Base-by-base conservation (phyloP, 2,329 filamentous ascomycete species). In the Esteya vermicola region DNA sequence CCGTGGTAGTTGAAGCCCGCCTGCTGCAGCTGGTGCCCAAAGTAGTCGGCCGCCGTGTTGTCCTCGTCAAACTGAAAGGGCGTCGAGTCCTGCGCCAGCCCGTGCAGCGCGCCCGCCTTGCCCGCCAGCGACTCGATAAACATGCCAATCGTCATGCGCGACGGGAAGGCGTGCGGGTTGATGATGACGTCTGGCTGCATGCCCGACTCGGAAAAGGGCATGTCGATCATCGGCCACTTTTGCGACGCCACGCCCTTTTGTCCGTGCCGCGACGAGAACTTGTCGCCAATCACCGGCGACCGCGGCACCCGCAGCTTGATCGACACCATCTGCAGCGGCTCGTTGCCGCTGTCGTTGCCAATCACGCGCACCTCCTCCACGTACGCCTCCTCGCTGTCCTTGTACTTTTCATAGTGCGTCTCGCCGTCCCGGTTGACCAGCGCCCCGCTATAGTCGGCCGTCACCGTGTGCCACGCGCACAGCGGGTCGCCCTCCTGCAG, bases 131-230 rank as follows among this genome's bases (percentile, higher is more conserved):
- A 95, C 65, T 98, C 91, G 55, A 98, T 78, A 61, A 98, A 96
- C 85, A 96, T 96, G 55, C 91, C 91, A 56, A 98, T 98, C 18
- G 91, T 98, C 91, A 98, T 98, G 62, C 91, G 88, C 34, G 89
- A 96, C 8, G 91, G 91, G 72, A 98, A 98, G 55, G 91, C 91
- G 70, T 98, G 91, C 31, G 91, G 91, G 64, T 98, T 98, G 69
- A 98, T 98, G 61, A 98, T 98, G 52, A 94, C 72, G 60, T 98
- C 91, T 9, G 91, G 91, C 55, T 95, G 88, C 45, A 98, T 96
- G 40, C 91, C 91, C 6, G 82, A 84, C 63, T 98, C 91, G 3
- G 85, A 86, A 62, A 96, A 98, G 4, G 91, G 91, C 84, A 98
- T 91, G 57, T 96, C 88, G 43, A 83, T 67, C 3, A 79, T 74